Percentiles rank a stretch among this genome's conserved stretches.
phyloP scores from a whole-genome alignment of 768 basidiomycete species.

The Podaxis rugospora region DNA sequence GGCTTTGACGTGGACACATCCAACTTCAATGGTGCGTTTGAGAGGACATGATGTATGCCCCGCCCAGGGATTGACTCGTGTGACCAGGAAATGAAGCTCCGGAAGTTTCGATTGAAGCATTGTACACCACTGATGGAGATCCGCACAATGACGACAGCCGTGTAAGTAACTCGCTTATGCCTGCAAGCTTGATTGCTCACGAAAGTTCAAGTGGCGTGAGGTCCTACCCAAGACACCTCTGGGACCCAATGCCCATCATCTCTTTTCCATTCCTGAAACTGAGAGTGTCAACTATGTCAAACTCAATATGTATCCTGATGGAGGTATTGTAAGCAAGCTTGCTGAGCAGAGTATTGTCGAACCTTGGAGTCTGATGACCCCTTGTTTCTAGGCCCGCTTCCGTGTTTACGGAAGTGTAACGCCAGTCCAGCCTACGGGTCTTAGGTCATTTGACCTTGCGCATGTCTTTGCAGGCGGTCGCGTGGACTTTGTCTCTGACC shows the following conservation, averaged over 20 bases:
- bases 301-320: slow-evolving; percentile 94
- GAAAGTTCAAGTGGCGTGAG: slow-evolving; percentile 63
- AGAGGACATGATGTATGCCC: background rate
- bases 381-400: slow-evolving; percentile 70
- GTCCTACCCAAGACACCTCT: slow-evolving; percentile 73
- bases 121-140: slow-evolving; percentile 38
- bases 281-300: slow-evolving; percentile 71
- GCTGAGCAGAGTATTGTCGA: slow-evolving; percentile 2
- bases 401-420: slow-evolving; percentile 81
- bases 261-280: slow-evolving; percentile 69
- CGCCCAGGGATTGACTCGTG: slow-evolving; percentile 8
- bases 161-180: slow-evolving; percentile 32
- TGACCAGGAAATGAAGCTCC: slow-evolving; percentile 80
- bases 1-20: slow-evolving; percentile 95
- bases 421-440: slow-evolving; percentile 53
- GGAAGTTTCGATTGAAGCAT: slow-evolving; percentile 66
- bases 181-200: slow-evolving; percentile 11
- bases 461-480: slow-evolving; percentile 88
- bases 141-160: slow-evolving; percentile 45
- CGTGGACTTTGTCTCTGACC: slow-evolving; percentile 83
- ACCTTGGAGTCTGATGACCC: slow-evolving; percentile 11
- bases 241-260: slow-evolving; percentile 82
- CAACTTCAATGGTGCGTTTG: slow-evolving; percentile 79
- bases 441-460: slow-evolving; percentile 71
- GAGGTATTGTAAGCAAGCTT: slow-evolving; percentile 74